Conservation (phyloP, 208 protist species). For the Naegleria gruberi region DNA sequence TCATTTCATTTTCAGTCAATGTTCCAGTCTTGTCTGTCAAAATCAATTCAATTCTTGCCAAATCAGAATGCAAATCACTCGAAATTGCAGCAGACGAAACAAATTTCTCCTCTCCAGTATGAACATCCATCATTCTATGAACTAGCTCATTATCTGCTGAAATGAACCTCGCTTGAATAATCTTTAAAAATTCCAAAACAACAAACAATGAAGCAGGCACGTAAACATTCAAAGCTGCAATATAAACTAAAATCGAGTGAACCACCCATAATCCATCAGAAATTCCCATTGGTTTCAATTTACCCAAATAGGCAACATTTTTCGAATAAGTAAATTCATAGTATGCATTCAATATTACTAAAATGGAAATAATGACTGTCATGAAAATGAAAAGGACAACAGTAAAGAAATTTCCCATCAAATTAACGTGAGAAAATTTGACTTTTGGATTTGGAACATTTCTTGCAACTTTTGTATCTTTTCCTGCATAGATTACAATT, state of each 20-base stretch:
- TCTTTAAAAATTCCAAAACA: slow-evolving; percentile 10
- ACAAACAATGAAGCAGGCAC: slow-evolving; percentile 27
- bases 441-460: slow-evolving; percentile 23
- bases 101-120: too few relatives aligned
- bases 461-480: slow-evolving; percentile 44
- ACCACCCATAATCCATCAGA: neutral
- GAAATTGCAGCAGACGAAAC: too few relatives aligned
- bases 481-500: neutral
- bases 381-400: neutral
- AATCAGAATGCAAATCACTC: slow-evolving; percentile 22
- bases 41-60: slow-evolving; percentile 57
- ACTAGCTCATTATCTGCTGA: neutral
- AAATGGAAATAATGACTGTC: neutral
- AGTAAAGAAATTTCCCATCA: slow-evolving; percentile 18
- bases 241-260: slow-evolving; percentile 9
- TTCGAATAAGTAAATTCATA: neutral
- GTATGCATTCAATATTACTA: slow-evolving; percentile 18
- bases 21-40: slow-evolving; percentile 74
- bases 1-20: slow-evolving; percentile 65
- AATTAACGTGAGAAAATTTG: slow-evolving; percentile 33
- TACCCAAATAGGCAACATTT: too few relatives aligned
- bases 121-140: neutral
- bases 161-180: slow-evolving; percentile 9
- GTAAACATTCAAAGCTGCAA: neutral
- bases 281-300: neutral